phyloP scores from a whole-genome alignment of 2,329 filamentous ascomycete species.

The Neofusicoccum ribis region DNA sequence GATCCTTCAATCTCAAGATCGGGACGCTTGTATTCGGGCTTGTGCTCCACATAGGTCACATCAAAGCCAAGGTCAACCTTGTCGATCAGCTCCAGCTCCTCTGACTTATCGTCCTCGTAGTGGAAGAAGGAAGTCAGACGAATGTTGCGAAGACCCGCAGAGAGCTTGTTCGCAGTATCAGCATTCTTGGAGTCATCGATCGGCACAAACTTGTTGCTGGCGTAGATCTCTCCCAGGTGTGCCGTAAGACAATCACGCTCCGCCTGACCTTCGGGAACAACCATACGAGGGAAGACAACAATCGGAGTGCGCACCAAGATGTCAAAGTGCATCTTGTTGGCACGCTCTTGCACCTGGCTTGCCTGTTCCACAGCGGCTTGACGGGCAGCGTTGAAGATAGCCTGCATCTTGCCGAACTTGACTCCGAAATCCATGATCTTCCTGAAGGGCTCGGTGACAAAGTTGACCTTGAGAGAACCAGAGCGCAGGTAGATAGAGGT shows the following conservation, averaged over 20 bases:
- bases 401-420: slow-evolving; percentile 99
- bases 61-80: slow-evolving; percentile 93
- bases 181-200: slow-evolving; percentile 74
- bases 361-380: slow-evolving; percentile 93
- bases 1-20: slow-evolving; percentile 88
- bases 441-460: slow-evolving; percentile 93
- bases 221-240: slow-evolving; percentile 95
- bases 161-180: slow-evolving; percentile 82
- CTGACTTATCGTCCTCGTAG: slow-evolving; percentile 68
- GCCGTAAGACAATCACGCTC: slow-evolving; percentile 84
- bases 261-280: slow-evolving; percentile 63
- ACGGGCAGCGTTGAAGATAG: slow-evolving; percentile 94
- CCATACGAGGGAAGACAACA: slow-evolving; percentile 83
- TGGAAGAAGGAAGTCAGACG: slow-evolving; percentile 86
- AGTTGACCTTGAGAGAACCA: slow-evolving; percentile 95
- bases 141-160: slow-evolving; percentile 88
- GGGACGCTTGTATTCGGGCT: slow-evolving; percentile 71
- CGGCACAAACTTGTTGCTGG: slow-evolving; percentile 86
- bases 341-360: slow-evolving; percentile 86
- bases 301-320: slow-evolving; percentile 93
- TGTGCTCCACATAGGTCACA: slow-evolving; percentile 88
- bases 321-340: slow-evolving; percentile 90
- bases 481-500: slow-evolving; percentile 87
- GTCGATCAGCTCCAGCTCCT: slow-evolving; percentile 95
- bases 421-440: slow-evolving; percentile 98